Evolutionary conservation across 495 filamentous ascomycete species (phyloP).

Genomic region (Podospora fimiseda): DNA sequence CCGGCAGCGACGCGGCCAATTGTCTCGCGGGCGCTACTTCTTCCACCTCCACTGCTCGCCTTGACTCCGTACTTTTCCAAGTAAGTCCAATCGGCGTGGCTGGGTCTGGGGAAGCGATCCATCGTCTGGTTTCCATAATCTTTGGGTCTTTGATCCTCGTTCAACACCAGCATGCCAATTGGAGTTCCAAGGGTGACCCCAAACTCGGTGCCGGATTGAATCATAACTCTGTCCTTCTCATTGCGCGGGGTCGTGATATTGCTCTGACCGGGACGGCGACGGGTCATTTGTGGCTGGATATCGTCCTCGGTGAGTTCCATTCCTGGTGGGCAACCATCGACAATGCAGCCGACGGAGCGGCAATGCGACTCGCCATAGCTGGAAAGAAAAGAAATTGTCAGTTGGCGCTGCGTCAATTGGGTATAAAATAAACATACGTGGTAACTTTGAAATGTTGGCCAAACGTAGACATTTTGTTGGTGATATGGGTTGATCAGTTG

Average conservation of each 20-base stretch:
- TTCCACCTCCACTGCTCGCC: conserved; percentile 84
- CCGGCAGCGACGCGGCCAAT: conserved; percentile 93
- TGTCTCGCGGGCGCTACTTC: conserved; percentile 89
- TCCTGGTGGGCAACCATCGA: conserved; percentile 84
- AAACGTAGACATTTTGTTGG: conserved; percentile 75
- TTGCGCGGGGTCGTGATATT: conserved; percentile 86
- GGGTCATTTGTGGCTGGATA: conserved; percentile 92
- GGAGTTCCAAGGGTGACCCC: conserved; percentile 90
- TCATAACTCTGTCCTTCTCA: conserved; percentile 86
- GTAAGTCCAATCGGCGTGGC: conserved; percentile 96
- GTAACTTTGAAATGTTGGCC: conserved; percentile 78
- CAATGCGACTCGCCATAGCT: conserved; percentile 91
- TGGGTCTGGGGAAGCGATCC: conserved; percentile 84
- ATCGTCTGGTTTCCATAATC: conserved; percentile 92
- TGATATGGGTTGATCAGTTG: background rate
- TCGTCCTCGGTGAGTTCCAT: conserved; percentile 82
- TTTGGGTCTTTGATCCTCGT: conserved; percentile 89
- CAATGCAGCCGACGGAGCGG: conserved; percentile 81
- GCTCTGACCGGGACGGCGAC: conserved; percentile 84
- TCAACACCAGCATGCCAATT: conserved; percentile 79
- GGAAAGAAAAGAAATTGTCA: conserved; percentile 10
- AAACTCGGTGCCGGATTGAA: conserved; percentile 91
- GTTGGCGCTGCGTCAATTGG: background rate
- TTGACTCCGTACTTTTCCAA: conserved; percentile 96
- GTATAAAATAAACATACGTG: conserved; percentile 52